Conservation (phyloP, 2,329 filamentous ascomycete species). For the Penicillium sp. region DNA sequence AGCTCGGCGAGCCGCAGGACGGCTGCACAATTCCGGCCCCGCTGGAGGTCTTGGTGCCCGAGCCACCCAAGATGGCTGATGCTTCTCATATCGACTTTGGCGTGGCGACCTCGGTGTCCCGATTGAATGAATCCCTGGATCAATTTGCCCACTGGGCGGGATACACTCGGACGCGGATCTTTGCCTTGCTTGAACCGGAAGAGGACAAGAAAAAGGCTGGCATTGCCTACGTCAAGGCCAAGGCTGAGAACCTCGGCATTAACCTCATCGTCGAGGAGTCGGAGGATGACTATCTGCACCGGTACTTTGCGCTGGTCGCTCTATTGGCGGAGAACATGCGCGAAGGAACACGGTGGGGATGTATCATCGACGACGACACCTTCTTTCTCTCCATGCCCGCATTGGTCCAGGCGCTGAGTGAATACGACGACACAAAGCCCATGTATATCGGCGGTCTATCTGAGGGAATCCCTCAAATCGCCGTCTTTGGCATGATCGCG, state of each 20-base stretch:
- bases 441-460: slow-evolving; percentile 62
- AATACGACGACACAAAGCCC: slow-evolving; percentile 54
- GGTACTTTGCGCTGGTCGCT: slow-evolving; percentile 61
- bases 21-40: slow-evolving; percentile 50
- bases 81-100: slow-evolving; percentile 60
- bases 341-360: slow-evolving; percentile 57
- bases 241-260: slow-evolving; percentile 44
- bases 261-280: slow-evolving; percentile 47
- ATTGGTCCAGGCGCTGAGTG: slow-evolving; percentile 53
- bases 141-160: slow-evolving; percentile 62
- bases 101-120: slow-evolving; percentile 57
- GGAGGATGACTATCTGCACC: slow-evolving; percentile 48
- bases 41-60: slow-evolving; percentile 54
- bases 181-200: slow-evolving; percentile 56
- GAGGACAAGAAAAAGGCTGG: slow-evolving; percentile 25
- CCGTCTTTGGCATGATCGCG: slow-evolving; percentile 61
- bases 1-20: slow-evolving; percentile 27
- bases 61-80: slow-evolving; percentile 49
- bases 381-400: slow-evolving; percentile 62
- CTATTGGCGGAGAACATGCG: slow-evolving; percentile 53
- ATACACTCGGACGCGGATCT: slow-evolving; percentile 55
- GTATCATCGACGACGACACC: slow-evolving; percentile 65
- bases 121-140: slow-evolving; percentile 56
- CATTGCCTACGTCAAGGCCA: slow-evolving; percentile 34
- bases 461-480: slow-evolving; percentile 58